Conservation (phyloP, 2,329 filamentous ascomycete species). For the Penicillium sp. region DNA sequence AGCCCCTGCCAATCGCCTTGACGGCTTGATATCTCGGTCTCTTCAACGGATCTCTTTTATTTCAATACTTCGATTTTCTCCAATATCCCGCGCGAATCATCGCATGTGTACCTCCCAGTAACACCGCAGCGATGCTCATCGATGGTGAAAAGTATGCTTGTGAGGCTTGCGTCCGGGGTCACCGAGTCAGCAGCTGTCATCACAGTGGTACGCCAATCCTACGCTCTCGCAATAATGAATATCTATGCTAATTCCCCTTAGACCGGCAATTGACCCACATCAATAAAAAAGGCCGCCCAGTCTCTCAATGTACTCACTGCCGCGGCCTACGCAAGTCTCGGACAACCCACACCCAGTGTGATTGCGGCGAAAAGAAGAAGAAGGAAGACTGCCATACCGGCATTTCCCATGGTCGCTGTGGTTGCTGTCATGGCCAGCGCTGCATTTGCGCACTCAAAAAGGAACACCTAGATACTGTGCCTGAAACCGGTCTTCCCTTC, state of each 20-base stretch:
- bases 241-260: slow-evolving; percentile 41
- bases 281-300: slow-evolving; percentile 95
- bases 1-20: slow-evolving; percentile 29
- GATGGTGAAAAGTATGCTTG: slow-evolving; percentile 98
- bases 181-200: slow-evolving; percentile 98
- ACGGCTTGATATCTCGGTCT: slow-evolving; percentile 27
- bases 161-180: slow-evolving; percentile 95
- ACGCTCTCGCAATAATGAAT: neutral
- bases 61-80: slow-evolving; percentile 18
- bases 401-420: slow-evolving; percentile 40
- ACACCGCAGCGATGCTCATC: slow-evolving; percentile 65
- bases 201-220: slow-evolving; percentile 73
- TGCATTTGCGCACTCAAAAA: slow-evolving; percentile 63
- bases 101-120: slow-evolving; percentile 43
- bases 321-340: slow-evolving; percentile 94
- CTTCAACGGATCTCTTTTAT: slow-evolving; percentile 12
- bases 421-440: slow-evolving; percentile 60
- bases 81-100: slow-evolving; percentile 35
- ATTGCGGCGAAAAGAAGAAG: slow-evolving; percentile 93
- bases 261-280: slow-evolving; percentile 91
- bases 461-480: slow-evolving; percentile 53
- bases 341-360: slow-evolving; percentile 90
- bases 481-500: slow-evolving; percentile 47
- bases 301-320: slow-evolving; percentile 97
- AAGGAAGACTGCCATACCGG: slow-evolving; percentile 40